Percentiles rank a stretch among this genome's conserved stretches.
Evolutionary conservation across 2,329 filamentous ascomycete species (phyloP).

Genomic region (Colletotrichum viniferum): DNA sequence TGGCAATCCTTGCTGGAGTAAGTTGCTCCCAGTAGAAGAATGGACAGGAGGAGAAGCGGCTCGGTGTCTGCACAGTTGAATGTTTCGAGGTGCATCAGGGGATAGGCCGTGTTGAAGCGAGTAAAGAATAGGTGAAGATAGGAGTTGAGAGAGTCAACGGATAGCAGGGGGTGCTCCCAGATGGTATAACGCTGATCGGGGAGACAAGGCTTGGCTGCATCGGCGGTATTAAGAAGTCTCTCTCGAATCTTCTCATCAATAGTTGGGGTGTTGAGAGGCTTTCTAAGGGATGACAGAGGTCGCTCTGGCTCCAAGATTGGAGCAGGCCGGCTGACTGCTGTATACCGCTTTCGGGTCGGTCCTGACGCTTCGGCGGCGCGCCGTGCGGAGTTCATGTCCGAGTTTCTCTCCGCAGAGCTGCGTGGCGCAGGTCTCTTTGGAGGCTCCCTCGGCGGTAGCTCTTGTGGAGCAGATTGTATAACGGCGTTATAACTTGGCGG

Average conservation of each 20-base stretch:
- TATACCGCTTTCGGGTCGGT: background rate
- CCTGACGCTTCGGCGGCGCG: background rate
- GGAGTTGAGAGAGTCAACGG: conserved; percentile 53
- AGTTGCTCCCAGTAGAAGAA: conserved; percentile 65
- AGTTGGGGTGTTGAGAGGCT: conserved; percentile 23
- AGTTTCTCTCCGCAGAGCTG: background rate
- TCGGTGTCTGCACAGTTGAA: conserved; percentile 57
- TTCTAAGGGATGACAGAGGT: conserved; percentile 29
- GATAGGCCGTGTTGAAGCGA: conserved; percentile 65
- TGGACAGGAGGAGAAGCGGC: conserved; percentile 56
- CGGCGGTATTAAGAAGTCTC: conserved; percentile 53
- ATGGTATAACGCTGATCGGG: conserved; percentile 51
- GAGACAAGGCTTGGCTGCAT: conserved; percentile 49
- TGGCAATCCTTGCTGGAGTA: conserved; percentile 64
- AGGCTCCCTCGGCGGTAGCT: background rate
- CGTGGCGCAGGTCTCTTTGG: background rate
- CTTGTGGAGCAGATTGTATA: background rate
- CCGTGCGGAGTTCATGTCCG: background rate
- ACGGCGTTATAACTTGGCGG: conserved; percentile 20
- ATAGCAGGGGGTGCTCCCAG: conserved; percentile 56
- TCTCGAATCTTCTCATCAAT: conserved; percentile 46
- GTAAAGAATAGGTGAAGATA: conserved; percentile 66
- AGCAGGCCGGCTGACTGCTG: background rate
- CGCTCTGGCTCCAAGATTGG: background rate
- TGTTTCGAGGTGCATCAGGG: conserved; percentile 61